Evolutionary conservation across 441 rosid species (phyloP), one percentile per base, ranked within the genome.

Genomic region (Erodium texanum): DNA sequence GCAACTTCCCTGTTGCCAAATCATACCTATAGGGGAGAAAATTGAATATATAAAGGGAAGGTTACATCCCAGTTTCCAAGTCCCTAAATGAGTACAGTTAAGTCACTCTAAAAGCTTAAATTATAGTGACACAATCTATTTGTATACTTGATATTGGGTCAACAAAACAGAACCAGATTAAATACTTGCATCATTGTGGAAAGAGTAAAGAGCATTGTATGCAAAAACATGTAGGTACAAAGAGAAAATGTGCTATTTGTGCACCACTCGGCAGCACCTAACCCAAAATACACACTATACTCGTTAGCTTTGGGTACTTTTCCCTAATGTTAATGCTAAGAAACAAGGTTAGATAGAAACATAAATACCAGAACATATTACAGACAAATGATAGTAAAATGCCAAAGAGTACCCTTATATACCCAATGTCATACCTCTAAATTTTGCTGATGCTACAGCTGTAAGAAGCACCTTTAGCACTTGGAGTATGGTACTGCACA

Each of bases 391-490:
- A 32, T 32, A 32, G 36, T 32, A 32, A 32, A 4, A 32, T 32
- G 36, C 36, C 36, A 32, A n/a, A n/a, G 36, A 32, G 36, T 32
- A 32, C 36, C 36, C 36, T 32, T 7, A 1, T 4, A 32, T 32
- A 5, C 36, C 5, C 3, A 32, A 7, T 32, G 36, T 4, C 6
- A 7, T 32, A 90, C 98, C 98, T 90, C 92, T 82, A 76, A 92
- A 92, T 81, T 95, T 95, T 69, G 95, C 29, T 19, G 99, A 95
- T 77, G 98, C 93, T 66, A 90, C 98, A 66, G 98, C 98, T 67
- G 97, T 95, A 68, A 95, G 93, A 74, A 92, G 99, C 66, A 95
- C 95, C 87, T 95, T 95, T 76, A 95, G 73, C 79, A 95, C 98
- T 81, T 88, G 96, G 66, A 95, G 83, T 74, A 85, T 83, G 70